phyloP scores from a whole-genome alignment of 257 asterid genomes.

The Scutellaria minor region DNA sequence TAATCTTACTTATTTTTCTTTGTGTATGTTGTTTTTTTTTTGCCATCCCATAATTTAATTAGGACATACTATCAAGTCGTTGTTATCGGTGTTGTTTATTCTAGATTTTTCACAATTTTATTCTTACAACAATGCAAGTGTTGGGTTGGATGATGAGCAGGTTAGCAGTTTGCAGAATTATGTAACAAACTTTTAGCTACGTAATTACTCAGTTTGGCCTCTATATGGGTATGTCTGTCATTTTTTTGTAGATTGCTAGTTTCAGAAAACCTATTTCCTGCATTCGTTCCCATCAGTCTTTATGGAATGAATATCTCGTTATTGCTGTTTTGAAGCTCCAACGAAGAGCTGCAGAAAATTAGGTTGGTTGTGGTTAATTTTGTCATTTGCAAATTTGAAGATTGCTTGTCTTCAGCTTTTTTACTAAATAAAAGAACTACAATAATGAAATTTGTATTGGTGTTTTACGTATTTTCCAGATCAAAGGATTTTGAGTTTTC shows the following conservation, averaged over 20 bases:
- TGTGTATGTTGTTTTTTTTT: no score
- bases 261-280: constrained; percentile 59
- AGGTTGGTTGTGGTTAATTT: constrained; percentile 53
- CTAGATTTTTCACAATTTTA: constrained; percentile 55
- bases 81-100: constrained; percentile 33
- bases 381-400: constrained; percentile 12
- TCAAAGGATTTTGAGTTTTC: neutral
- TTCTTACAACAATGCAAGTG: constrained; percentile 55
- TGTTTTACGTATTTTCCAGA: constrained; percentile 9
- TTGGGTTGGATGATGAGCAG: constrained; percentile 88
- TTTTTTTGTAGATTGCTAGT: constrained; percentile 58
- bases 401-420: constrained; percentile 11
- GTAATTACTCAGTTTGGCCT: constrained; percentile 30
- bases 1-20: neutral
- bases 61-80: neutral
- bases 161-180: constrained; percentile 40
- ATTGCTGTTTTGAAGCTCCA: constrained; percentile 57
- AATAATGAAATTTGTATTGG: neutral
- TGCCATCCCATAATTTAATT: neutral
- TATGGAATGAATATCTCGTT: constrained; percentile 64
- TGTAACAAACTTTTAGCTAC: constrained; percentile 20
- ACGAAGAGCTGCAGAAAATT: constrained; percentile 68
- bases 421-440: no score
- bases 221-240: constrained; percentile 28
- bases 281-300: constrained; percentile 57